Evolutionary conservation across 1,284 basidiomycete genomes (phyloP).

Genomic region (Somion occarium): DNA sequence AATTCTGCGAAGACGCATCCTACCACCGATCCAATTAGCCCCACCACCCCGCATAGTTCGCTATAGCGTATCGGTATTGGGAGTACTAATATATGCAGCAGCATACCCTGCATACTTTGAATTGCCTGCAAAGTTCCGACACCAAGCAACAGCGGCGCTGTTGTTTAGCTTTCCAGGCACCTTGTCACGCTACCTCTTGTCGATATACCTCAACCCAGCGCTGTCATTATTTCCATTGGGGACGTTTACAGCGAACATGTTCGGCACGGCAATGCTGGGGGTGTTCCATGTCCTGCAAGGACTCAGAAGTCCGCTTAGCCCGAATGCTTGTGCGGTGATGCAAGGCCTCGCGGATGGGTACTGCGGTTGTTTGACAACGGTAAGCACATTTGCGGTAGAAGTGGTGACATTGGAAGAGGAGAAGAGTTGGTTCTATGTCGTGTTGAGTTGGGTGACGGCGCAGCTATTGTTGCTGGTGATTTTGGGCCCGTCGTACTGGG

Average conservation of each 20-base stretch:
- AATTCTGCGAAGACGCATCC: conserved; percentile 33
- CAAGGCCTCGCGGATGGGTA: conserved; percentile 88
- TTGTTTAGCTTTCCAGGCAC: conserved; percentile 89
- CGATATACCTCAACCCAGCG: conserved; percentile 66
- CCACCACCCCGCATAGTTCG: conserved; percentile 36
- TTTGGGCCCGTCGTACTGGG: conserved; percentile 69
- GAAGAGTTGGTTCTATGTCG: conserved; percentile 65
- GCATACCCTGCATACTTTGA: conserved; percentile 78
- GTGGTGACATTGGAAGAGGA: conserved; percentile 52
- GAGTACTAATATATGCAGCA: conserved; percentile 57
- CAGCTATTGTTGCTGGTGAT: conserved; percentile 76
- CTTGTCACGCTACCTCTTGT: conserved; percentile 79
- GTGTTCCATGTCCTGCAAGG: conserved; percentile 71
- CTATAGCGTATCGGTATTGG: conserved; percentile 41
- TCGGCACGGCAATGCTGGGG: conserved; percentile 76
- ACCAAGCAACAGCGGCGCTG: conserved; percentile 82
- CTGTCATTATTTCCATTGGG: conserved; percentile 74
- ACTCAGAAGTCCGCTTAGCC: conserved; percentile 37
- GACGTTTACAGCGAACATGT: conserved; percentile 83
- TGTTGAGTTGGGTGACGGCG: conserved; percentile 64
- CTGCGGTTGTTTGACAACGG: conserved; percentile 92
- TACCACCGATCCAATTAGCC: conserved; percentile 25
- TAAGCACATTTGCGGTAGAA: conserved; percentile 92
- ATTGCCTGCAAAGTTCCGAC: conserved; percentile 66
- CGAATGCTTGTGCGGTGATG: conserved; percentile 63